These are phyloP conservation scores for Hypericum androsaemum DNA, from an alignment of 345 rosid species.

Conservation along the genomic window DNA sequence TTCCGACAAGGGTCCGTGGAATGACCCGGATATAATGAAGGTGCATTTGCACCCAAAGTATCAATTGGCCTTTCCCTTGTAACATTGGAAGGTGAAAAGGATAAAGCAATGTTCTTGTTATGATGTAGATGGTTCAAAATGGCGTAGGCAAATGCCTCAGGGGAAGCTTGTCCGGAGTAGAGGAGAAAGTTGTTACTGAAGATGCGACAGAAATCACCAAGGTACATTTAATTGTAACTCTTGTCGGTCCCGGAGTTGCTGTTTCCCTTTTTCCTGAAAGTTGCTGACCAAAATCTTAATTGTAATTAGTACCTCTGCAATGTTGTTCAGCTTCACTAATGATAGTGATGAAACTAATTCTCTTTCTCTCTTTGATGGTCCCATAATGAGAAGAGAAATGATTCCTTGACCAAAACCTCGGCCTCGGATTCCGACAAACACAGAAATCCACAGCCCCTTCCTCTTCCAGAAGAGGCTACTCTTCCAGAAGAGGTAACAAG, in stretches of 20 bases:
- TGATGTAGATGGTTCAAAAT: slow-evolving; percentile 52
- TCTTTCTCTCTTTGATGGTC: too few relatives aligned
- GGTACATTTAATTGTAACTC: slow-evolving; percentile 15
- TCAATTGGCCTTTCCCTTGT: too few relatives aligned
- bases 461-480: slow-evolving; percentile 1
- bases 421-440: not conserved
- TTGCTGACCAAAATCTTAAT: too few relatives aligned
- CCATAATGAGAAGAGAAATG: slow-evolving; percentile 15
- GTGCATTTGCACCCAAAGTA: slow-evolving; percentile 15
- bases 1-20: slow-evolving; percentile 98
- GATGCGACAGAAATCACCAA: slow-evolving; percentile 18
- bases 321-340: too few relatives aligned
- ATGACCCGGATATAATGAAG: slow-evolving; percentile 59
- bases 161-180: slow-evolving; percentile 31
- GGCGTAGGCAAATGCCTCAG: slow-evolving; percentile 52
- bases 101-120: not conserved
- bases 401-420: slow-evolving; percentile 12
- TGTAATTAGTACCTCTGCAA: too few relatives aligned
- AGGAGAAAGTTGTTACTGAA: slow-evolving; percentile 46
- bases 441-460: slow-evolving; percentile 1
- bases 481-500: slow-evolving; percentile 23
- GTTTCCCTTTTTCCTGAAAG: too few relatives aligned
- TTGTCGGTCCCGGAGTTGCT: too few relatives aligned
- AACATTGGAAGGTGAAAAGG: too few relatives aligned
- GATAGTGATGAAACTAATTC: too few relatives aligned